Evolutionary conservation across 805 yeast genomes (phyloP), one percentile per base, ranked within the genome.

Genomic region (Ogataea allantospora): DNA sequence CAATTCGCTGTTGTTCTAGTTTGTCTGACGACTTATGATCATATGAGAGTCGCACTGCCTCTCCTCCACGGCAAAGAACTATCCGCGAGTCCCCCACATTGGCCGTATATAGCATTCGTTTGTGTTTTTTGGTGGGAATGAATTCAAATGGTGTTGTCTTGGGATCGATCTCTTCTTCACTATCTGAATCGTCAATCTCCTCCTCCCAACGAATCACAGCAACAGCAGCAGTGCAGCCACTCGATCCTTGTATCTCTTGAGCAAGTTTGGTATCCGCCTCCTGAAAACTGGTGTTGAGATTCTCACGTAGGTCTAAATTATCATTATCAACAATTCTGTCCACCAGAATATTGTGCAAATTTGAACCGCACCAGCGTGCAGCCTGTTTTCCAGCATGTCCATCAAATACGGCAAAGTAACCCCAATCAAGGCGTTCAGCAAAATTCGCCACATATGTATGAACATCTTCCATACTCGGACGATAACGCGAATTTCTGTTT

Each of bases 371-470:
- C 95, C 95, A 89, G 53, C 91, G 77, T 2, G 99, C 95, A 7
- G 95, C 83, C 49, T 80, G 87, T 38, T 79, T 79, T 15, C 99
- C 99, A 2, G 98, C 98, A 64, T 91, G 99, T 8, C 99, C 99
- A 62, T 91, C 99, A 63, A 88, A 91, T 1, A 91, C 74, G 12
- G 95, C 98, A 72, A 91, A 88, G 58, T 86, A 91, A 2, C 96
- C 98, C 83, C 95, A 84, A 58, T 88, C 96, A 20, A 83, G 67
- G 40, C 88, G 62, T 50, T 87, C 95, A n/a, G 89, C 93, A 67
- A 85, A 89, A 66, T 89, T 88, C 48, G 93, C 88, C 26, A 88
- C 88, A 53, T 84, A 87, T 0, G 95, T 85, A 60, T 91, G 98
- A 6, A 91, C 93, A 60, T 91, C 99, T 58, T 91, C 99, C 99